Evolutionary conservation across 2,329 filamentous ascomycete genomes (phyloP).

Genomic region (Cryoendolithus antarcticus): DNA sequence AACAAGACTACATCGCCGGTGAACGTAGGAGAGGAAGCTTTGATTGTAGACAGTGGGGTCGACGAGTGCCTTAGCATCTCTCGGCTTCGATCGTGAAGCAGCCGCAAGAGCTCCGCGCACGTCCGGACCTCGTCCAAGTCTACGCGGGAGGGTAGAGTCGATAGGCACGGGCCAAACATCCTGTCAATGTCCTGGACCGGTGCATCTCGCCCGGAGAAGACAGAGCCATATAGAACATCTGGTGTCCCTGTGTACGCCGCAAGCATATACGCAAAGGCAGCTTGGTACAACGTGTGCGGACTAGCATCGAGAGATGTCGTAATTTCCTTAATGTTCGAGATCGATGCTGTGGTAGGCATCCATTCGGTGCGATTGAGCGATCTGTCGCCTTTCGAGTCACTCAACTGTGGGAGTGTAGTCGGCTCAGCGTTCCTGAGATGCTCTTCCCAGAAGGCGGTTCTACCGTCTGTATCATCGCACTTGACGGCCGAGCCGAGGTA

Average conservation of each 20-base stretch:
- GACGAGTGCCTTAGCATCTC: conserved; percentile 51
- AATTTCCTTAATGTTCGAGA: not conserved
- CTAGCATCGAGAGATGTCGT: conserved; percentile 33
- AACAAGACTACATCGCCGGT: conserved; percentile 39
- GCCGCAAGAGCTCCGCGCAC: conserved; percentile 48
- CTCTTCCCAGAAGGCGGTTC: conserved; percentile 52
- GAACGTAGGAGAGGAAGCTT: conserved; percentile 36
- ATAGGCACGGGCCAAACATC: conserved; percentile 68
- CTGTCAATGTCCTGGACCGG: conserved; percentile 57
- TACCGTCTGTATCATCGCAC: conserved; percentile 23
- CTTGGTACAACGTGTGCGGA: conserved; percentile 64
- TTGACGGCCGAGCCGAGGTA: conserved; percentile 35
- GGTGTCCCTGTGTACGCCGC: conserved; percentile 48
- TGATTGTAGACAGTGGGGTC: conserved; percentile 58
- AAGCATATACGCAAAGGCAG: conserved; percentile 55
- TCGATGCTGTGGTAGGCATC: conserved; percentile 7
- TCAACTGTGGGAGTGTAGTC: conserved; percentile 46
- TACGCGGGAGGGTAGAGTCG: conserved; percentile 60
- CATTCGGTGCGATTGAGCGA: conserved; percentile 13
- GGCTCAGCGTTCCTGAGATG: conserved; percentile 47
- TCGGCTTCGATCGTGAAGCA: conserved; percentile 54
- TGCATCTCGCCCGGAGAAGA: conserved; percentile 72
- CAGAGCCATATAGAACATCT: conserved; percentile 64
- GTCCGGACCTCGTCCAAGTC: conserved; percentile 34
- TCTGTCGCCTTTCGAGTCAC: conserved; percentile 21